Conservation (phyloP, 805 yeast genomes). For the Candida qinlingensis region DNA sequence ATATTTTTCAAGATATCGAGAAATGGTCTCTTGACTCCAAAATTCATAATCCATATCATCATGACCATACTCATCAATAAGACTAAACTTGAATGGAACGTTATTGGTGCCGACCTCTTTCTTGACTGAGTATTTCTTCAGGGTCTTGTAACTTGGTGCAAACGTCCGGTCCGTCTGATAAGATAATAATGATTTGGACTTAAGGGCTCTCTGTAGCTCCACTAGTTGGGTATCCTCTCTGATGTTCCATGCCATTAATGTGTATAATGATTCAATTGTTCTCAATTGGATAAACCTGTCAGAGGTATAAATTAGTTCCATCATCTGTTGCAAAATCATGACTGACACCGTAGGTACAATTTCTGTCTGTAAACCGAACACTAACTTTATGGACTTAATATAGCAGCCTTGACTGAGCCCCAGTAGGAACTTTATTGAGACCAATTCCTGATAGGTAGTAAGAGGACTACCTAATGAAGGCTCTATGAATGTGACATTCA, state of each 20-base stretch:
- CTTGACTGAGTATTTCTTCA: constrained; percentile 3
- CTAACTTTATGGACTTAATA: constrained; percentile 9
- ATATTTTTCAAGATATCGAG: constrained; percentile 6
- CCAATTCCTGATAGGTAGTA: constrained; percentile 1
- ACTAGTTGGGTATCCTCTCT: constrained; percentile 13
- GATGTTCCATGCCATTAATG: constrained; percentile 20
- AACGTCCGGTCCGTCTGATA: constrained; percentile 10
- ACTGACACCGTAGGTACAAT: constrained; percentile 8
- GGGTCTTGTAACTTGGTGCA: constrained; percentile 15
- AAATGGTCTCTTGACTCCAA: constrained; percentile 18
- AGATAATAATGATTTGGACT: constrained; percentile 10
- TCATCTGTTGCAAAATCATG: not conserved
- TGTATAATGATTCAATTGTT: constrained; percentile 3
- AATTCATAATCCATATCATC: constrained; percentile 11
- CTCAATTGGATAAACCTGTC: not conserved
- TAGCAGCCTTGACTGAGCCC: not conserved
- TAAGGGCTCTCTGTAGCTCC: not conserved
- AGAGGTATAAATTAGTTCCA: not conserved
- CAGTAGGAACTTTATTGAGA: not conserved
- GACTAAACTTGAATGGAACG: not conserved
- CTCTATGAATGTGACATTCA: constrained; percentile 11
- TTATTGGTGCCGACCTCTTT: not conserved
- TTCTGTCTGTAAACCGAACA: constrained; percentile 21
- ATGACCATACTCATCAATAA: not conserved
- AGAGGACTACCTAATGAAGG: constrained; percentile 14